phyloP scores from a whole-genome alignment of 768 basidiomycete species.

The Trichaptum fuscoviolaceum region DNA sequence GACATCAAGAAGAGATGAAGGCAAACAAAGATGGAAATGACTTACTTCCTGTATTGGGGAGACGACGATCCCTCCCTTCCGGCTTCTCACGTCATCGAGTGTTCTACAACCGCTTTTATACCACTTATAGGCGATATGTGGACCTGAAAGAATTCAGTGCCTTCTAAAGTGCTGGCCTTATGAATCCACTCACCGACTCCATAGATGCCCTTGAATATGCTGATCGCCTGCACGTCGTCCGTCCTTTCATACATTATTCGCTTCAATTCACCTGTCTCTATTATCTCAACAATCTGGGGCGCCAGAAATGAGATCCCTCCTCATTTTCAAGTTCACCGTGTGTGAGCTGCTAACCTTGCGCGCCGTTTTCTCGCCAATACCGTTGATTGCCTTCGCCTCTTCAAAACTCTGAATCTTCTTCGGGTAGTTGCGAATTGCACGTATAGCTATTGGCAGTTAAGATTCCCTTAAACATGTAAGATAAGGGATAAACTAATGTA shows the following conservation, averaged over 20 bases:
- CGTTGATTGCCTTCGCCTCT: slow-evolving; percentile 55
- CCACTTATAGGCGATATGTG: slow-evolving; percentile 63
- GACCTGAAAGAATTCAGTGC: slow-evolving; percentile 37
- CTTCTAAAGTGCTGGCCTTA: slow-evolving; percentile 2
- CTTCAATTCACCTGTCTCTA: slow-evolving; percentile 65
- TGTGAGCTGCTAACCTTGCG: slow-evolving; percentile 45
- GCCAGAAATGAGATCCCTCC: neutral
- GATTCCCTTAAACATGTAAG: slow-evolving; percentile 2
- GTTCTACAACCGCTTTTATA: slow-evolving; percentile 72
- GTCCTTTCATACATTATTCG: slow-evolving; percentile 66
- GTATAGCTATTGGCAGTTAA: slow-evolving; percentile 41
- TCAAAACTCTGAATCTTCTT: slow-evolving; percentile 51
- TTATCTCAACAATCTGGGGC: slow-evolving; percentile 71
- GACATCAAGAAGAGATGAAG: neutral
- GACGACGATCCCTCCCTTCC: slow-evolving; percentile 59
- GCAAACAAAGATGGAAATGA: neutral
- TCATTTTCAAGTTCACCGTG: neutral
- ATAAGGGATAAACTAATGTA: slow-evolving; percentile 22
- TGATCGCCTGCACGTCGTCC: slow-evolving; percentile 50
- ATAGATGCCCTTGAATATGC: slow-evolving; percentile 75
- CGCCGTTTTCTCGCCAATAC: slow-evolving; percentile 73
- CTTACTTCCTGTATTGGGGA: slow-evolving; percentile 44
- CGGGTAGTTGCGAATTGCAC: slow-evolving; percentile 48
- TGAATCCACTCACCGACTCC: slow-evolving; percentile 61
- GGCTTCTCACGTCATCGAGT: slow-evolving; percentile 61